Base-by-base conservation (phyloP, 768 basidiomycete genomes). In the Naganishia vaughanmartiniae region DNA sequence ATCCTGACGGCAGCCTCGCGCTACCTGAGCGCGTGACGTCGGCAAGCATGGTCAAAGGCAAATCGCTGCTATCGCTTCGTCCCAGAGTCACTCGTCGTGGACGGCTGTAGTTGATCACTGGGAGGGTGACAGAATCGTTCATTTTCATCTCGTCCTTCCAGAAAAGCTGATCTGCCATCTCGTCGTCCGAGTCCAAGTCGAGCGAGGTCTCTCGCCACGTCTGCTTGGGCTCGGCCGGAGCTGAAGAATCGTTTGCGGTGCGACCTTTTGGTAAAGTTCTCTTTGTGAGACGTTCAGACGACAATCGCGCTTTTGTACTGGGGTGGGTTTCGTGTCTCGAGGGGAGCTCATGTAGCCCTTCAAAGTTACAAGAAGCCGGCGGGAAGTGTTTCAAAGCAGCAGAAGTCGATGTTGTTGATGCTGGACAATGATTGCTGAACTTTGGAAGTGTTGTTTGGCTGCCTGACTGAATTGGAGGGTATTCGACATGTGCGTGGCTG, bases 91-190 rank as follows among this genome's bases (percentile, higher is more conserved):
- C 28, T 33, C 34, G 21, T 39, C 33, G 31, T 21, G 57, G 57
- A 21, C 10, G 60, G 42, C 60, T 63, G 39, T 63, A 63, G 30
- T 63, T 63, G 60, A 63, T 63, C 4, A 63, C 60, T 21, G 19
- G 19, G 12, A 45, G 26, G n/a, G 9, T 21, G 24, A 12, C 11
- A 30, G 39, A 4, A 17, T n/a, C 26, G 24, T 24, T 17, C 39
- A 5, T 42, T 51, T 51, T 26, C n/a, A 26, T 14, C 4, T 51
- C 48, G 10, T 17, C 26, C 26, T 45, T 39, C 60, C 60, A 63
- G 39, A 63, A 63, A 26, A 63, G 39, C 24, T 63, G 39, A 30
- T 45, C 10, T 34, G 57, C 57, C 4, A 36, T 58, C n/a, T 33
- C 57, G 31, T 58, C 21, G 39, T 63, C 57, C 34, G 34, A 36